Base-by-base conservation (phyloP, 805 yeast genomes). In the Candida arabinofermentans region DNA sequence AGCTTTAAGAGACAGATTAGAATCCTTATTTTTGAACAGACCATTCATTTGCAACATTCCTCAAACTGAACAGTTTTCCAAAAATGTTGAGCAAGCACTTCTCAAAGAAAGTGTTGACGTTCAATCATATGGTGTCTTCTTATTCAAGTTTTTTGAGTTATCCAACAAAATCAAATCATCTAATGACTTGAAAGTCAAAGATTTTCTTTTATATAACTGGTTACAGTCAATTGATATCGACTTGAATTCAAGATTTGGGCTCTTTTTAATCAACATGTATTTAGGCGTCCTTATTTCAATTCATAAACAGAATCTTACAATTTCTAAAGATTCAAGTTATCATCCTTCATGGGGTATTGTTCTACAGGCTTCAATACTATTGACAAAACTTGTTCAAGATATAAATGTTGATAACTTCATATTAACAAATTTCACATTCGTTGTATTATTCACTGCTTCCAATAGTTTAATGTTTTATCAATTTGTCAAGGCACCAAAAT, bases 261-360 rank as follows among this genome's bases (percentile, higher is more conserved):
- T 44, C 16, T 17, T 37, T 8, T 21, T 47, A 5, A 12, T 38
- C 33, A 24, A 37, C 30, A 24, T 26, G 10, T 47, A 44, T 33
- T 40, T 40, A 26, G 13, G 40, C 5, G 24, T 37, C 4, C 34
- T 47, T 8, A 35, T 42, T 12, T 16, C 46, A 12, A 14, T 40
- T 5, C 51, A 44, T 27, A 41, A 41, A 21, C 26, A 38, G 8
- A 44, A 42, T 35, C 40, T 44, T 12, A 24, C 36, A 17, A 22
- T 19, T 10, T n/a, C 12, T 21, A 8, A 26, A 4, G 1, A 12
- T 8, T 6, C 13, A 2, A 29, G 17, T 24, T 44, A 47, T 26
- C 27, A 37, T n/a, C 49, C 56, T 10, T 54, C 58, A 3, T 49
- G 55, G 51, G 57, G 51, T 2, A 41, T 52, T 10, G 19, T 52